Conservation (phyloP, 129 eudicot genomes). For the Oenanthe sinensis region DNA sequence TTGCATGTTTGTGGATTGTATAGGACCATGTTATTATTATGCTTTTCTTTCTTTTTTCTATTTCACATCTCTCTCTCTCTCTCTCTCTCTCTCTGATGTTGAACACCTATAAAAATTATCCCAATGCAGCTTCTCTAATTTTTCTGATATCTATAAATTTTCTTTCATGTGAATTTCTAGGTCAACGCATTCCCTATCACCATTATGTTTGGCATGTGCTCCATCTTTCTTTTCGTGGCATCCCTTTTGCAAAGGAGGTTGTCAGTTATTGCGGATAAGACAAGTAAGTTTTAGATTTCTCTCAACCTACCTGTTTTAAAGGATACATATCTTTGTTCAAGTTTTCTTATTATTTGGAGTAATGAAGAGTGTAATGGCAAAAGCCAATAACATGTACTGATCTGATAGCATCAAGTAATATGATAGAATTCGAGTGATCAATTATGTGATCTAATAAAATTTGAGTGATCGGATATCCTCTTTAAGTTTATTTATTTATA, state of each 20-base stretch:
- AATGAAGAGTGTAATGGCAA: not conserved
- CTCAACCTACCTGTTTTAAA: not conserved
- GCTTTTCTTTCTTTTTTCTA: too few relatives aligned
- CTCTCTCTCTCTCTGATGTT: too few relatives aligned
- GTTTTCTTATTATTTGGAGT: not conserved
- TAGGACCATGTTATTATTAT: too few relatives aligned
- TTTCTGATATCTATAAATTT: not conserved
- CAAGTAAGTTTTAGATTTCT: constrained; percentile 47
- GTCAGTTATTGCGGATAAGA: constrained; percentile 62
- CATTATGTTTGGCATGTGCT: constrained; percentile 98
- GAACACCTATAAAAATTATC: too few relatives aligned
- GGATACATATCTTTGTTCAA: not conserved
- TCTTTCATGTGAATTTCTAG: constrained; percentile 24
- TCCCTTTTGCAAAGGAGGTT: constrained; percentile 82
- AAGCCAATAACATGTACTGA: not conserved
- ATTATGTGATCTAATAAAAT: not conserved
- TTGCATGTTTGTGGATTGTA: too few relatives aligned
- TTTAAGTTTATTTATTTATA: not conserved
- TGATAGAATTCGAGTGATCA: not conserved
- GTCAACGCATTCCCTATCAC: constrained; percentile 97
- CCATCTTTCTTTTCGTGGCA: constrained; percentile 84
- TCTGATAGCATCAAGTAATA: not conserved
- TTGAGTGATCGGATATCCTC: not conserved
- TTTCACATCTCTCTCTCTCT: too few relatives aligned
- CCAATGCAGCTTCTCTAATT: not conserved